Evolutionary conservation across 2,329 filamentous ascomycete genomes (phyloP).

Genomic region (Ceratocystis albifundus): DNA sequence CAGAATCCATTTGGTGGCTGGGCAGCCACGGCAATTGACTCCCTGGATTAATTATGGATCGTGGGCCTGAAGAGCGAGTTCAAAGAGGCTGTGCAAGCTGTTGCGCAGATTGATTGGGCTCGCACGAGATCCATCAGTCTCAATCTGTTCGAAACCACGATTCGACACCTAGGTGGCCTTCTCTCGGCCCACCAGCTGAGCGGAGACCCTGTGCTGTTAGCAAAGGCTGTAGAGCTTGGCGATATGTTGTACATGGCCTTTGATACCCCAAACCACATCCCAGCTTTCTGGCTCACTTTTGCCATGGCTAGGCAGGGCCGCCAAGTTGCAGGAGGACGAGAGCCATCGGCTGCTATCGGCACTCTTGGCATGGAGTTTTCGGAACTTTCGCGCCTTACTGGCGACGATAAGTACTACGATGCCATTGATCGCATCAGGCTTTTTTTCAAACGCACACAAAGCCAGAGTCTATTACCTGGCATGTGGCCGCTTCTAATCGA

Average conservation of each 20-base stretch:
- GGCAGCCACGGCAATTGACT: slow-evolving; percentile 49
- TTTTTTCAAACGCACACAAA: slow-evolving; percentile 56
- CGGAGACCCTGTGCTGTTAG: slow-evolving; percentile 35
- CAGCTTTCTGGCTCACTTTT: slow-evolving; percentile 38
- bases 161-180: slow-evolving; percentile 42
- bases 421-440: slow-evolving; percentile 63
- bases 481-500: slow-evolving; percentile 62
- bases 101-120: slow-evolving; percentile 41
- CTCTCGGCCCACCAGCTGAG: slow-evolving; percentile 42
- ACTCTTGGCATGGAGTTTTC: slow-evolving; percentile 66
- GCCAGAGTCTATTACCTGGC: slow-evolving; percentile 57
- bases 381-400: slow-evolving; percentile 59
- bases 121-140: slow-evolving; percentile 35
- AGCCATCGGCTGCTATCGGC: slow-evolving; percentile 41
- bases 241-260: slow-evolving; percentile 45
- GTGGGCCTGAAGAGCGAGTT: slow-evolving; percentile 50
- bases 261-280: slow-evolving; percentile 44
- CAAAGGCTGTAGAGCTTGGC: slow-evolving; percentile 41
- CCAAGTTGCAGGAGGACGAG: slow-evolving; percentile 41
- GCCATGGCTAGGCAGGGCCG: slow-evolving; percentile 33
- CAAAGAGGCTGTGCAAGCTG: slow-evolving; percentile 39
- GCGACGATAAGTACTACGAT: slow-evolving; percentile 60
- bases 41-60: slow-evolving; percentile 51
- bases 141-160: slow-evolving; percentile 45
- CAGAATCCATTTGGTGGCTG: slow-evolving; percentile 43